Evolutionary conservation across 805 yeast species (phyloP).

Genomic region (Candida anglica): DNA sequence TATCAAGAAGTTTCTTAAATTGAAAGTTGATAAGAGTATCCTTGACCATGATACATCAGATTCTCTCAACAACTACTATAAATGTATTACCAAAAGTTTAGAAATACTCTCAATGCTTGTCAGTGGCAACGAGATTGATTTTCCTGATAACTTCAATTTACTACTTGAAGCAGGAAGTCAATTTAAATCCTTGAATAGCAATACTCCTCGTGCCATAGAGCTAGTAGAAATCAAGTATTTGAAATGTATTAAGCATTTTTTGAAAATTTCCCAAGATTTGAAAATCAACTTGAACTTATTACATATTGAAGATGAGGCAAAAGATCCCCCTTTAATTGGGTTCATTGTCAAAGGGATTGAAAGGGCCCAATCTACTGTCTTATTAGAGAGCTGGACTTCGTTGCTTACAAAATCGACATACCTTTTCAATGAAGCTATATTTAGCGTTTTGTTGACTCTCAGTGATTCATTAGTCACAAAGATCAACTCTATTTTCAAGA

Average conservation of each 20-base stretch:
- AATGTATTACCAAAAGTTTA: slow-evolving; percentile 36
- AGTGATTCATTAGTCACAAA: slow-evolving; percentile 47
- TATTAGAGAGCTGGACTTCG: slow-evolving; percentile 45
- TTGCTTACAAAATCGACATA: slow-evolving; percentile 50
- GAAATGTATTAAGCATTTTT: slow-evolving; percentile 22
- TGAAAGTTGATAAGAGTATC: slow-evolving; percentile 14
- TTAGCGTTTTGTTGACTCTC: slow-evolving; percentile 52
- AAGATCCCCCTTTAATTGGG: slow-evolving; percentile 31
- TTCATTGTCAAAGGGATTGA: slow-evolving; percentile 50
- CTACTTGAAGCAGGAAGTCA: slow-evolving; percentile 30
- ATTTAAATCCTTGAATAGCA: background rate
- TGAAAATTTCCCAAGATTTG: slow-evolving; percentile 25
- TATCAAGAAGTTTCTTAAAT: slow-evolving; percentile 42
- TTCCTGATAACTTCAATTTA: slow-evolving; percentile 39
- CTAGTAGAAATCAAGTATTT: slow-evolving; percentile 23
- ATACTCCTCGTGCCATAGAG: slow-evolving; percentile 18
- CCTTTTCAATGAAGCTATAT: slow-evolving; percentile 48
- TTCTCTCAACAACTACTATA: slow-evolving; percentile 15
- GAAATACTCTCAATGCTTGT: slow-evolving; percentile 40
- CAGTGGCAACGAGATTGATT: slow-evolving; percentile 56
- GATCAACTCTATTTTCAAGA: slow-evolving; percentile 27
- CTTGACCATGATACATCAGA: slow-evolving; percentile 17
- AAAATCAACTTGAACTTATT: slow-evolving; percentile 23
- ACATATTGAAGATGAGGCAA: slow-evolving; percentile 26
- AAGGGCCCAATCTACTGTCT: slow-evolving; percentile 37